Base-by-base conservation (phyloP, 495 filamentous ascomycete genomes). In the Podospora conica region DNA sequence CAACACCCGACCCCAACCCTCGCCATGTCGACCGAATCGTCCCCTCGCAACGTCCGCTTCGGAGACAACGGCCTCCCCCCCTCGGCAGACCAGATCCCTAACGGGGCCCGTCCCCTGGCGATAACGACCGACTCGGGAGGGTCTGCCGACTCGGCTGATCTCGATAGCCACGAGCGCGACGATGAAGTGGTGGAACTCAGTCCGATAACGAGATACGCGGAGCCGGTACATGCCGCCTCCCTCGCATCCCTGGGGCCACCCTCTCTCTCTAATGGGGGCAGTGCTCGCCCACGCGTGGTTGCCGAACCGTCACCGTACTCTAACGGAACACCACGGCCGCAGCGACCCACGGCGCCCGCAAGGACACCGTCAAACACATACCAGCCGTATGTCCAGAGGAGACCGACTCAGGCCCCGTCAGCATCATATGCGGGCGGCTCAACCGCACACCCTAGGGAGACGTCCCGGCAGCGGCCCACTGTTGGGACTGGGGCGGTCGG, bases 381-480 rank as follows among this genome's bases (percentile, higher is more conserved):
- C 64, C 79, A 82, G 62, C 81, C 81, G 55, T 76, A 76, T 55
- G 60, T 63, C 4, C 78, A 78, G 65, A 73, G 79, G 55, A 71
- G 72, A 40, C 79, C 79, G 11, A 58, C 59, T 24, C 69, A 70
- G 53, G 67, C 67, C 65, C 58, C 70, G 9, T 60, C 75, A 48
- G 64, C 77, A 15, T 70, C 74, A 54, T 76, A 75, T 67, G 66
- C 75, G 65, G 69, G 61, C 61, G 64, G 15, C 18, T 31, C 80
- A 79, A 78, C 91, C 88, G 78, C 93, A 84, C 61, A 91, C 86
- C 78, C 84, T 85, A 73, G 93, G 86, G 66, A 93, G 90, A 77
- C 87, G 89, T 79, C 91, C 88, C 77, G 91, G 86, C 66, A 96
- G 91, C 78, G 92, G 90, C 66, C 89, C 89, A 74, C 40, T 15